These are phyloP conservation scores for Trichomonascaceae sp. DNA, from an alignment of 1,139 yeast species.

Conservation along the genomic window DNA sequence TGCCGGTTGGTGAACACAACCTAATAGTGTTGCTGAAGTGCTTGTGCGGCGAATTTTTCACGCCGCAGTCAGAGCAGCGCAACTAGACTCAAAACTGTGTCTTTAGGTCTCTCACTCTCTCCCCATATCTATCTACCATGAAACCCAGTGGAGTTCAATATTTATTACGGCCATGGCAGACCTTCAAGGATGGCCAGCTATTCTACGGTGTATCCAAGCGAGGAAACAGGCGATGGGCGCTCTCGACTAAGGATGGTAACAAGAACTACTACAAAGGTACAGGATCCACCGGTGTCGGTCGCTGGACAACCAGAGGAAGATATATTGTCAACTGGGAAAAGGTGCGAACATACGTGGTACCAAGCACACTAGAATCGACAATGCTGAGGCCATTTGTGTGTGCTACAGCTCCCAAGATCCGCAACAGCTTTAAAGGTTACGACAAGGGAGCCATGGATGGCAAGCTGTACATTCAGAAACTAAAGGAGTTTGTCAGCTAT, in stretches of 20 bases:
- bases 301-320: constrained; percentile 56
- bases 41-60: too few species aligned
- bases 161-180: constrained; percentile 79
- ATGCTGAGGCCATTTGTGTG: constrained; percentile 64
- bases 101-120: too few species aligned
- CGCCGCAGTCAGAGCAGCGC: too few species aligned
- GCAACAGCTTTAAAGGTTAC: constrained; percentile 59
- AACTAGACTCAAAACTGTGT: too few species aligned
- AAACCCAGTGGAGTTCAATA: constrained; percentile 23
- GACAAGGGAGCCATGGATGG: constrained; percentile 63
- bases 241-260: constrained; percentile 90
- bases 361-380: constrained; percentile 32
- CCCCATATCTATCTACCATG: too few species aligned
- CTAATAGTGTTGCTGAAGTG: too few species aligned
- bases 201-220: constrained; percentile 68
- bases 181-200: constrained; percentile 62
- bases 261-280: constrained; percentile 93
- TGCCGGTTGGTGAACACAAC: too few species aligned
- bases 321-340: constrained; percentile 71
- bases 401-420: constrained; percentile 54
- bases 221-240: constrained; percentile 75
- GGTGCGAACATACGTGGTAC: constrained; percentile 86
- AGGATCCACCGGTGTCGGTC: constrained; percentile 86
- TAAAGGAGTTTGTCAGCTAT: constrained; percentile 60
- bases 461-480: constrained; percentile 55